These are phyloP conservation scores for Lithohypha guttulata DNA, from an alignment of 2,329 filamentous ascomycete species.

Conservation along the genomic window DNA sequence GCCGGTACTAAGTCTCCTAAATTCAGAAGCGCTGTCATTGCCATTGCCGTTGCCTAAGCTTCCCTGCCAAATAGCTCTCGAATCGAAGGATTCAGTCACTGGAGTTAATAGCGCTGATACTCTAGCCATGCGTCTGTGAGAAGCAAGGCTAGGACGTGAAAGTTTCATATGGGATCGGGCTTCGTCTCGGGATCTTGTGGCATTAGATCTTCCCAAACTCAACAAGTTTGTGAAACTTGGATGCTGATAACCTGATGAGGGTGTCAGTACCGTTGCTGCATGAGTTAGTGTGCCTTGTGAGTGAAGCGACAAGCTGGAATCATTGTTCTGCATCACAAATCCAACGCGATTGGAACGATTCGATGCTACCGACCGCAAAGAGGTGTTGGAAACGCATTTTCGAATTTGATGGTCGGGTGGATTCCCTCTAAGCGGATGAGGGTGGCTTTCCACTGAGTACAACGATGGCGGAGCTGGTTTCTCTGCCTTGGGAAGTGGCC, in stretches of 20 bases:
- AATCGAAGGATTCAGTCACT: background rate
- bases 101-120: background rate
- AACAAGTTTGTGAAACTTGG: background rate
- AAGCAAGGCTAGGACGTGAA: background rate
- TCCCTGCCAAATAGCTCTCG: background rate
- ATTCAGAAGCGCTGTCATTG: too few relatives aligned
- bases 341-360: background rate
- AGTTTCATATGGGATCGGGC: background rate
- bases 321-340: background rate
- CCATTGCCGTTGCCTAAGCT: too few relatives aligned
- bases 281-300: background rate
- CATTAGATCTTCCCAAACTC: background rate
- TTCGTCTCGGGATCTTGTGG: background rate
- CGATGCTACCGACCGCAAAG: background rate
- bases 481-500: background rate
- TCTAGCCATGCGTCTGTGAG: background rate
- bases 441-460: background rate
- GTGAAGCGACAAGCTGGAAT: background rate
- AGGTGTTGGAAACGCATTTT: background rate
- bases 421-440: background rate
- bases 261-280: background rate
- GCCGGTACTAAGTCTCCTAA: too few relatives aligned
- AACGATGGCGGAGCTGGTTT: background rate
- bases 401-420: background rate
- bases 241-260: background rate